Base-by-base conservation (phyloP, 2,329 filamentous ascomycete species). In the Diplocarpon mali region DNA sequence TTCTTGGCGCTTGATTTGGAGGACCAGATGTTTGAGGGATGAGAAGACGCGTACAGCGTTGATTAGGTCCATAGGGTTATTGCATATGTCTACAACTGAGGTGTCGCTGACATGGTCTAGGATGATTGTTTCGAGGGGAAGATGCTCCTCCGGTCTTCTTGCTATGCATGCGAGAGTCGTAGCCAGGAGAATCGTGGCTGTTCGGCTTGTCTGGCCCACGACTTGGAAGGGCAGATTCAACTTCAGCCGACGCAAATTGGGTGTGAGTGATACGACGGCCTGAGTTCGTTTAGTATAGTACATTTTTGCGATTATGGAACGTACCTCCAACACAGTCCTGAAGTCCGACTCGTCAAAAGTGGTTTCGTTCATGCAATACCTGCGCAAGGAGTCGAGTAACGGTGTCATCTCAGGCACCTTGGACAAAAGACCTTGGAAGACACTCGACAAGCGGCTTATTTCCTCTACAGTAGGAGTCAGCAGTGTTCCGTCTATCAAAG, bases 141-240 rank as follows among this genome's bases (percentile, higher is more conserved):
- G 59, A 41, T 66, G 64, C 44, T 71, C 69, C 44, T 70, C 66
- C 1, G 65, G 63, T 6, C 72, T 64, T 27, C 61, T 58, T 2
- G 66, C 66, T 40, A 75, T 60, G 3, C 68, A 69, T 48, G 70
- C 69, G 46, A 75, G 60, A 3, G 68, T 71, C 45, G 72, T 74
- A 41, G 70, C 71, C 13, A 75, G 60, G n/a, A 75, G 66, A 51
- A 70, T 65, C 9, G 70, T 75, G 14, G 69, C 65, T 35, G 69
- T 67, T 45, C 65, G 64, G 47, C 65, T 69, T 47, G 68, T 62
- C 9, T 62, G 61, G 13, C 67, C 68, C 10, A 73, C 64, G 8
- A 75, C 61, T 51, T 72, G 69, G 47, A 72, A 73, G 2, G 72
- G 72, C 5, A 75, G 65, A 47, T 68, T 71, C 16, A 75, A 57